Percentiles rank a stretch among this genome's conserved stretches.
These are phyloP conservation scores for Candida sojae DNA, from an alignment of 1,139 yeast genomes.

Conservation along the genomic window DNA sequence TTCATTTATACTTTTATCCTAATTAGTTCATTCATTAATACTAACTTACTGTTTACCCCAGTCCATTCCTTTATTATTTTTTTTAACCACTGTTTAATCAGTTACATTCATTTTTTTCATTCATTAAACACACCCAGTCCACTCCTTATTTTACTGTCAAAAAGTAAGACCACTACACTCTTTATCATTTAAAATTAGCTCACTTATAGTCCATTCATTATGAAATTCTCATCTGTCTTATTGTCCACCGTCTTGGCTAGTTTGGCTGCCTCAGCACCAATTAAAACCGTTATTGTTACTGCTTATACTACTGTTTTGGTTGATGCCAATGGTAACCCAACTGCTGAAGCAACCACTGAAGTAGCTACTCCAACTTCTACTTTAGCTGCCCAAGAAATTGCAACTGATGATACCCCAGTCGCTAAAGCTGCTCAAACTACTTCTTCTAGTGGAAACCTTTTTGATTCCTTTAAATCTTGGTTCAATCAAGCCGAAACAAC, in stretches of 20 bases:
- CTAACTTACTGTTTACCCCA: not conserved
- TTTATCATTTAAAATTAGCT: not conserved
- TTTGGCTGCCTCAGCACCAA: constrained; percentile 22
- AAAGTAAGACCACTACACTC: not conserved
- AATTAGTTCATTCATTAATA: not conserved
- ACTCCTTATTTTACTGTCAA: not conserved
- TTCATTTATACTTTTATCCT: constrained; percentile 2
- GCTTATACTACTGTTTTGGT: constrained; percentile 20
- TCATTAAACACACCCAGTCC: constrained; percentile 1
- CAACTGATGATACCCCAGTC: constrained; percentile 14
- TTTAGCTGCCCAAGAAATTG: constrained; percentile 6
- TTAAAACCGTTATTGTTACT: constrained; percentile 19
- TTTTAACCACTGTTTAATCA: not conserved
- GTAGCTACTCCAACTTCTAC: constrained; percentile 14
- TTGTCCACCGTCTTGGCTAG: constrained; percentile 15
- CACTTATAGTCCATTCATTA: constrained; percentile 6
- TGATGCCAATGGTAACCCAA: constrained; percentile 12
- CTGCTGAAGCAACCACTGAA: constrained; percentile 6
- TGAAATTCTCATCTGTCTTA: constrained; percentile 18
- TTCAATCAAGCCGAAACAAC: constrained; percentile 2
- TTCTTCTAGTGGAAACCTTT: constrained; percentile 14
- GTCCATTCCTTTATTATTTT: constrained; percentile 2
- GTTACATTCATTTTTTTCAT: not conserved
- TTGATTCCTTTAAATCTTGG: constrained; percentile 13
- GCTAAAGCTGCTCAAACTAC: constrained; percentile 17